A percentile compares a stretch with the other conserved stretches of the same genome.
These are phyloP conservation scores for Neonectria magnoliae DNA, from an alignment of 2,329 filamentous ascomycete species.

Conservation along the genomic window DNA sequence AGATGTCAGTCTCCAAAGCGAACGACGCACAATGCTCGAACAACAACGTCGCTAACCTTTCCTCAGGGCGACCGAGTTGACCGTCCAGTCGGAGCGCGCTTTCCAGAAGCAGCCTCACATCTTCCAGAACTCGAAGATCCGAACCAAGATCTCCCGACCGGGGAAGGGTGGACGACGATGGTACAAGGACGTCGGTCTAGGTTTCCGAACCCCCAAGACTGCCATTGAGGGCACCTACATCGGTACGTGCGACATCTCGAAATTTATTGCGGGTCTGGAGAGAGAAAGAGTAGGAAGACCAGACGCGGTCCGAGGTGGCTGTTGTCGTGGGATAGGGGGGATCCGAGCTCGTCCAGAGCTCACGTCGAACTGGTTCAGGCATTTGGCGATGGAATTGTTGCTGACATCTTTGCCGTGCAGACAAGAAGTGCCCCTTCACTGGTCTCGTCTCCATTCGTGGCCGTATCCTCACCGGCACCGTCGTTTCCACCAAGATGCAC, in stretches of 20 bases:
- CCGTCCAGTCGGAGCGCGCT: conserved; percentile 99
- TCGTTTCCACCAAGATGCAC: conserved; percentile 99
- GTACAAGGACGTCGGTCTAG: conserved; percentile 99
- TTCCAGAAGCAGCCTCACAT: conserved; percentile 99
- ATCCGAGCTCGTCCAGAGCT: background rate
- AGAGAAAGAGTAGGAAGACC: conserved; percentile 9
- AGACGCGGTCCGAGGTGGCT: background rate
- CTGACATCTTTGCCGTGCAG: conserved; percentile 59
- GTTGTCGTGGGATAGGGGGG: conserved; percentile 1
- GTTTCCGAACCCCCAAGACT: conserved; percentile 97
- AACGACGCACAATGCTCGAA: conserved; percentile 25
- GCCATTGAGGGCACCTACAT: conserved; percentile 99
- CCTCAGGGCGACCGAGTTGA: conserved; percentile 96
- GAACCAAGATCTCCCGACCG: conserved; percentile 83
- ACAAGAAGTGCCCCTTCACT: conserved; percentile 99
- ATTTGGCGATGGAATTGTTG: conserved; percentile 15
- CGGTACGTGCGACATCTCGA: conserved; percentile 72
- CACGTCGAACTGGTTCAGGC: background rate
- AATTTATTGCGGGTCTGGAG: conserved; percentile 19
- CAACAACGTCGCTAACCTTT: conserved; percentile 46
- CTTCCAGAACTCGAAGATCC: conserved; percentile 97
- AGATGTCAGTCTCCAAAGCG: conserved; percentile 51
- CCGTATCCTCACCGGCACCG: conserved; percentile 99
- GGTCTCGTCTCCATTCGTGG: conserved; percentile 99
- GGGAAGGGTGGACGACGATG: conserved; percentile 92